These are phyloP conservation scores for Aspergillus bridgeri DNA, from an alignment of 495 filamentous ascomycete species.

Conservation along the genomic window DNA sequence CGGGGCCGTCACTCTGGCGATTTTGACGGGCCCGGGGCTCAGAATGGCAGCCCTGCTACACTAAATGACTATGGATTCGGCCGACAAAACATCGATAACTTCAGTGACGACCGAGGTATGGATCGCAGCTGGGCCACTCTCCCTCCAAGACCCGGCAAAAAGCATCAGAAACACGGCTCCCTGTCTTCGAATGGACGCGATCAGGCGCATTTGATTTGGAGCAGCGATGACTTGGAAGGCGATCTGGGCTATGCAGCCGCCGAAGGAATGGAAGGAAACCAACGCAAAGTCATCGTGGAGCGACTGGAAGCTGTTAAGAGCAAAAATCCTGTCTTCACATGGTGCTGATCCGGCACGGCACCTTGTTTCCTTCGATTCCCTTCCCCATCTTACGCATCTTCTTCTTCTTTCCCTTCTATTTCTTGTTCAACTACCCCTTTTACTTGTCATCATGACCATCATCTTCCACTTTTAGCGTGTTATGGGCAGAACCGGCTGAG, in stretches of 20 bases:
- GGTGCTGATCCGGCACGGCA: constrained; percentile 54
- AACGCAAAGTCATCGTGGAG: constrained; percentile 94
- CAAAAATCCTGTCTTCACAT: constrained; percentile 94
- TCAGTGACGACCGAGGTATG: constrained; percentile 29
- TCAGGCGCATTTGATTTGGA: constrained; percentile 40
- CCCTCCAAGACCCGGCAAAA: constrained; percentile 31
- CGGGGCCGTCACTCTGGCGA: constrained; percentile 46
- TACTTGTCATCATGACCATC: constrained; percentile 1
- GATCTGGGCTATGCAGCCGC: constrained; percentile 93
- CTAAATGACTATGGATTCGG: constrained; percentile 30
- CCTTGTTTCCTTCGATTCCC: constrained; percentile 3
- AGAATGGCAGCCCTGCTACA: constrained; percentile 36
- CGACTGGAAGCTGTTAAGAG: constrained; percentile 90
- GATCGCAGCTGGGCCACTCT: constrained; percentile 40
- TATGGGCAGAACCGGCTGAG: constrained; percentile 6
- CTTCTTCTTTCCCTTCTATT: constrained; percentile 3
- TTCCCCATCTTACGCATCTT: background rate
- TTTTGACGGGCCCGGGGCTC: constrained; percentile 35
- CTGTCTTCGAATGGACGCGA: constrained; percentile 30
- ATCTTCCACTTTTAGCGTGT: constrained; percentile 8
- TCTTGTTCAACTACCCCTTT: constrained; percentile 3
- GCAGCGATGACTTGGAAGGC: constrained; percentile 78
- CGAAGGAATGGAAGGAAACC: constrained; percentile 85
- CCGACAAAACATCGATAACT: constrained; percentile 27
- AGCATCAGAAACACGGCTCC: constrained; percentile 42